Evolutionary conservation across 2,329 filamentous ascomycete genomes (phyloP), one percentile per base, ranked within the genome.

Genomic region (Pseudogymnoascus sp.): DNA sequence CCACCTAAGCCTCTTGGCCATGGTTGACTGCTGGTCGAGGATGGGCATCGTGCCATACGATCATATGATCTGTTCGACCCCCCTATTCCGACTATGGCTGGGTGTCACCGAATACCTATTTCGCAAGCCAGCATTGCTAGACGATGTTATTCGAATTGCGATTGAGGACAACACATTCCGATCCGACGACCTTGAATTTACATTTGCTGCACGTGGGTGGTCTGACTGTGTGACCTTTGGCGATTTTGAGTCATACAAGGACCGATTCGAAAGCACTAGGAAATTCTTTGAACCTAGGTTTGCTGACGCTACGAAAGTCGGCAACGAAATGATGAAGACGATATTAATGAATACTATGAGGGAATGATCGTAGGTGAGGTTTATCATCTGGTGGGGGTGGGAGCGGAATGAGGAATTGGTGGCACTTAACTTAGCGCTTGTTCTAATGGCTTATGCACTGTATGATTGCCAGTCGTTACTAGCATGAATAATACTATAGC

Each of bases 11-110:
- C 81, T 99, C 64, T 82, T 99, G 51, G 95, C 93, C 57, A 99
- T 99, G 85, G 96, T 97, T 47, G 95, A 99, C 78, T 97, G 93
- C 77, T 99, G 95, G 95, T 95, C 90, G 73, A 90, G 91, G 69
- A 83, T 97, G 54, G 89, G 87, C 36, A 99, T 97, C 71, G 89
- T 96, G 59, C 95, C 95, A 0, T 99, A 99, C 75, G 93, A 99
- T 76, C 96, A 99, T 79, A 99, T 99, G 93, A 96, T 99, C 69
- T 99, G 95, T 79, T 96, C 92, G 62, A 99, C 95, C 40, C 95
- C 95, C 78, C 85, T 97, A 57, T 99, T 99, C 80, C 89, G 95
- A 61, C 85, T 99, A 68, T 97, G 95, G 86, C 84, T 99, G 36
- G 95, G 95, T 64, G 96, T 97, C n/a, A 93, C 93, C 0, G 95